Evolutionary conservation across 495 filamentous ascomycete species (phyloP).

Genomic region (Penicillium maclennaniae): DNA sequence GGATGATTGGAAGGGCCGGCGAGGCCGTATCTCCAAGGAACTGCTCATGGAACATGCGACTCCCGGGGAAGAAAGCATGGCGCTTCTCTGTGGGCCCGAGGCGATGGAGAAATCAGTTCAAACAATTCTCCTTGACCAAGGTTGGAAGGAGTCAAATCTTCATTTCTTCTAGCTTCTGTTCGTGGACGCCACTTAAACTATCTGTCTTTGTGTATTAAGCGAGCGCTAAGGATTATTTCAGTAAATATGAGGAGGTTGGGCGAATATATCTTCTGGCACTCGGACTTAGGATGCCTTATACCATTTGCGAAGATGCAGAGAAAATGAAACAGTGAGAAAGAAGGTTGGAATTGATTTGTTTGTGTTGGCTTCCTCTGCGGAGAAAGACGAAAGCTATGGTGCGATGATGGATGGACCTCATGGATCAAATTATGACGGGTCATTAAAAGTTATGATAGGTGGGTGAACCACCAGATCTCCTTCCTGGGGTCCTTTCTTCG

Average conservation of each 20-base stretch:
- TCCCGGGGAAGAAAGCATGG: constrained; percentile 55
- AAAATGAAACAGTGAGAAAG: too few relatives aligned
- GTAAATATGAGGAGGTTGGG: background rate
- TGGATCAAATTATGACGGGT: too few relatives aligned
- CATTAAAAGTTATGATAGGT: too few relatives aligned
- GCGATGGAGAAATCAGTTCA: constrained; percentile 69
- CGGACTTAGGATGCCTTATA: too few relatives aligned
- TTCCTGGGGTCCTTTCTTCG: too few relatives aligned
- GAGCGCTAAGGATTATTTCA: background rate
- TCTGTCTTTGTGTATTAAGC: background rate
- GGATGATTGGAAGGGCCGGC: constrained; percentile 62
- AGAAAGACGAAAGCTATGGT: too few relatives aligned
- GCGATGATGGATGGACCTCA: too few relatives aligned
- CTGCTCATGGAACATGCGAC: constrained; percentile 60
- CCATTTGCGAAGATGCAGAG: too few relatives aligned
- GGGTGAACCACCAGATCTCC: too few relatives aligned
- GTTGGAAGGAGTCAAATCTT: constrained; percentile 77
- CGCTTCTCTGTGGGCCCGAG: constrained; percentile 80
- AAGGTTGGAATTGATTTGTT: too few relatives aligned
- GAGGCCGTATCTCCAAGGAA: constrained; percentile 62
- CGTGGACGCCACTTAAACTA: background rate
- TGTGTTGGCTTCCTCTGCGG: too few relatives aligned
- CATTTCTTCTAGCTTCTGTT: constrained; percentile 65
- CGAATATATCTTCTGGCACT: too few relatives aligned
- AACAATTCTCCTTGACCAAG: constrained; percentile 58